phyloP scores from a whole-genome alignment of 441 rosid species.

The Erysimum pusillum region DNA sequence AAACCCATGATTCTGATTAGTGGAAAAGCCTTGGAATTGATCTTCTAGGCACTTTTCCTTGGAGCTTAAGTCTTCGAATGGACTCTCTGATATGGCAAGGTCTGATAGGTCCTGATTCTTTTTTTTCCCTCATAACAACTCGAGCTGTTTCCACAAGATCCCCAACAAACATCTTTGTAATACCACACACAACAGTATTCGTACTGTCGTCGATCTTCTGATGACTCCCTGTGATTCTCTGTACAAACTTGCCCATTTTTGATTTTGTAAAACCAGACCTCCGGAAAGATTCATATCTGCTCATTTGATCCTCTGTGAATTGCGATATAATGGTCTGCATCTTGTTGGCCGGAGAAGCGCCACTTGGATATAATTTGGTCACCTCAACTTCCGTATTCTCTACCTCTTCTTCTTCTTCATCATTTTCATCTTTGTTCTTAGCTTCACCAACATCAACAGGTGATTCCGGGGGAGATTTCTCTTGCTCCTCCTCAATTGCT shows the following conservation, averaged over 20 bases:
- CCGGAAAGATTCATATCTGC: conserved; percentile 83
- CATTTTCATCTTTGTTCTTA: conserved; percentile 70
- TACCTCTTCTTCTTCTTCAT: conserved; percentile 89
- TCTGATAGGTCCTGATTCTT: conserved; percentile 85
- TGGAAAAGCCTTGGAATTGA: conserved; percentile 80
- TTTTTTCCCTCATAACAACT: conserved; percentile 83
- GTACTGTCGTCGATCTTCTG: conserved; percentile 69
- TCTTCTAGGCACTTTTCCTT: conserved; percentile 85
- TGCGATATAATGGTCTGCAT: conserved; percentile 88
- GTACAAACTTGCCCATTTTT: background rate
- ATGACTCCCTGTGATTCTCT: conserved; percentile 68
- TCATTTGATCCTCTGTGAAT: conserved; percentile 82
- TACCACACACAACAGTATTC: conserved; percentile 83
- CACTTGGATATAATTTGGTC: conserved; percentile 62
- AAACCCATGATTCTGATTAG: conserved; percentile 35
- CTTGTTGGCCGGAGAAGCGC: conserved; percentile 73
- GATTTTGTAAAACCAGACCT: conserved; percentile 81
- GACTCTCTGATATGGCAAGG: conserved; percentile 96
- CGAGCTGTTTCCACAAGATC: conserved; percentile 93
- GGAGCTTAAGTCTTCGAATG: conserved; percentile 79
- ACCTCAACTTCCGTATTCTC: conserved; percentile 86
- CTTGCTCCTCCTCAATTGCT: conserved; percentile 77
- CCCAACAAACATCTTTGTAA: conserved; percentile 96
- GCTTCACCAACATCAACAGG: conserved; percentile 41
- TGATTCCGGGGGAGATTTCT: conserved; percentile 70